These are phyloP conservation scores for Aspergillus terreus DNA, from an alignment of 2,329 filamentous ascomycete genomes.

Conservation along the genomic window DNA sequence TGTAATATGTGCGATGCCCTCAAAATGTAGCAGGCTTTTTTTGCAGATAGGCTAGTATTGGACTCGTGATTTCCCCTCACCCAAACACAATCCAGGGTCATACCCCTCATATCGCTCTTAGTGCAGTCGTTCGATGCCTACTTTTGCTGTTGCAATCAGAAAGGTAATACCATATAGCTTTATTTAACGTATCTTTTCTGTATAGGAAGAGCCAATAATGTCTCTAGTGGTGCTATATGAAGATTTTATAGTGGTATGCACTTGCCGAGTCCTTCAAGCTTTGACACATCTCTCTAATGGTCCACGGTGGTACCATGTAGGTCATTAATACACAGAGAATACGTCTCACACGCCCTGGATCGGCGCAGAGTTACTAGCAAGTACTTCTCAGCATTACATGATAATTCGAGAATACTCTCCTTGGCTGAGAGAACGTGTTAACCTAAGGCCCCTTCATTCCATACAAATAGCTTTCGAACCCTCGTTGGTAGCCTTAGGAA, in stretches of 20 bases:
- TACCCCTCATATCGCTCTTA: neutral
- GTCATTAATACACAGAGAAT: no score
- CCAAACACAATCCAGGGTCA: neutral
- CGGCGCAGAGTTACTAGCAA: no score
- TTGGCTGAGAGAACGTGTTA: no score
- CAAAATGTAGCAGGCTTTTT: neutral
- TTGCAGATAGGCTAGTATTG: neutral
- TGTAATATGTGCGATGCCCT: neutral
- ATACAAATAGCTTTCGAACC: slow-evolving; percentile 51
- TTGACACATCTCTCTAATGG: neutral
- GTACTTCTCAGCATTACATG: no score
- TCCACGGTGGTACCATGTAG: no score
- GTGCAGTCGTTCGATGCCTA: neutral
- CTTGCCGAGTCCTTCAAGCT: neutral
- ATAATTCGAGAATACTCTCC: no score
- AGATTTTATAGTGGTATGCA: neutral
- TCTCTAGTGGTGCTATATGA: neutral
- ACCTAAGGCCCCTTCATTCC: no score
- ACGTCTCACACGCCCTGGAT: no score
- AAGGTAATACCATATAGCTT: neutral
- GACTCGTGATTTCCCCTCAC: neutral
- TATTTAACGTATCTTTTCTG: neutral
- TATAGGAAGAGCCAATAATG: neutral
- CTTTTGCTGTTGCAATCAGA: neutral
- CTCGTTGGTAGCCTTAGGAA: neutral